Conservation (phyloP, 345 rosid genomes). For the Murraya koenigii region DNA sequence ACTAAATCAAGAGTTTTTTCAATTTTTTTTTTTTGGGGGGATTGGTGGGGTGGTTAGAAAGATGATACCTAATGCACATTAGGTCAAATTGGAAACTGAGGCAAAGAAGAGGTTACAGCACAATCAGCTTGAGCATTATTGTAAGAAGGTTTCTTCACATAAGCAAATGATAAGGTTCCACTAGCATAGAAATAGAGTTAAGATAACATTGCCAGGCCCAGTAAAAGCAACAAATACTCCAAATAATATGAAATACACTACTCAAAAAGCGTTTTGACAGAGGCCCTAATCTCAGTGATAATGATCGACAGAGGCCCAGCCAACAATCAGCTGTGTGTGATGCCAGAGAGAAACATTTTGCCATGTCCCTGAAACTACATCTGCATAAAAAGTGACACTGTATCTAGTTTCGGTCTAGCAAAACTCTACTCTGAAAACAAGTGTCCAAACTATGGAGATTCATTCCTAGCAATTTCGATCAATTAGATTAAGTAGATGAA, state of each 20-base stretch:
- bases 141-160: not conserved
- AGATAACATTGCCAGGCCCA: not conserved
- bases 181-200: not conserved
- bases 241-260: not conserved
- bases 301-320: not conserved
- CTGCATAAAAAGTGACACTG: not conserved
- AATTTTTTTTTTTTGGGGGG: no score
- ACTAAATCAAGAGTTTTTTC: not conserved
- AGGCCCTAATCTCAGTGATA: not conserved
- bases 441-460: not conserved
- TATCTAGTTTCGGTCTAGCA: not conserved
- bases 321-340: no score
- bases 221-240: not conserved
- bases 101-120: no score
- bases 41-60: not conserved
- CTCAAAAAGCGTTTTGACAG: not conserved
- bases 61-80: not conserved
- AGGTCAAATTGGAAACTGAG: not conserved
- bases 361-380: not conserved
- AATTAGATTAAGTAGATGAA: not conserved
- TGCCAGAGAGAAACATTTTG: not conserved
- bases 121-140: not conserved
- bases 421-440: not conserved
- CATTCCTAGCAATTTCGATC: not conserved
- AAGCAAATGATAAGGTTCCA: not conserved